phyloP scores from a whole-genome alignment of 1,139 yeast species.

The Candida tetrigidarum region DNA sequence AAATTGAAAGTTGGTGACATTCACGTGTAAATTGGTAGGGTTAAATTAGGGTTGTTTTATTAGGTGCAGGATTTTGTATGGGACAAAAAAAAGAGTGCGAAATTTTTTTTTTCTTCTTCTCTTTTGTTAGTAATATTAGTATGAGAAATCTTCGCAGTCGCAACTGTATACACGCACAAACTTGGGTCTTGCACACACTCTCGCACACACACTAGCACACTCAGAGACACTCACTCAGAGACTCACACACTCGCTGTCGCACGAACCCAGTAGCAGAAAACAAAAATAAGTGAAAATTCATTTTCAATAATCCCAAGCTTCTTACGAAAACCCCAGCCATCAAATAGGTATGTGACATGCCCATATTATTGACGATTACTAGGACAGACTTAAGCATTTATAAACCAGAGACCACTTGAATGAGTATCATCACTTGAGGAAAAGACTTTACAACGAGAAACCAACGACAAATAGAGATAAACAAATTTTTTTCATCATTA shows the following conservation, averaged over 20 bases:
- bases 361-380: neutral
- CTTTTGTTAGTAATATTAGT: too few species aligned
- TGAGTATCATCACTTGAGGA: neutral
- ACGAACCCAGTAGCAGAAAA: constrained; percentile 4
- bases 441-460: too few species aligned
- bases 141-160: too few species aligned
- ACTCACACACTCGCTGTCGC: neutral
- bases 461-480: neutral
- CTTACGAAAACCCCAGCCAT: constrained; percentile 13
- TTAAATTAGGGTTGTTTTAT: neutral
- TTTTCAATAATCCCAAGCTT: constrained; percentile 8
- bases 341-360: constrained; percentile 15
- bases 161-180: too few species aligned
- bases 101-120: neutral
- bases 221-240: neutral
- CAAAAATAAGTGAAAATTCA: constrained; percentile 14
- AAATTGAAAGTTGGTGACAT: neutral
- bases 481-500: too few species aligned
- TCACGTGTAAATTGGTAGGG: constrained; percentile 9
- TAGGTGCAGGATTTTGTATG: constrained; percentile 7
- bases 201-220: constrained; percentile 6
- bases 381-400: neutral
- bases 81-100: neutral
- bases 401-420: too few species aligned
- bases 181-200: too few species aligned